These are phyloP conservation scores for Onygena corvina DNA, from an alignment of 2,329 filamentous ascomycete species.

Conservation along the genomic window DNA sequence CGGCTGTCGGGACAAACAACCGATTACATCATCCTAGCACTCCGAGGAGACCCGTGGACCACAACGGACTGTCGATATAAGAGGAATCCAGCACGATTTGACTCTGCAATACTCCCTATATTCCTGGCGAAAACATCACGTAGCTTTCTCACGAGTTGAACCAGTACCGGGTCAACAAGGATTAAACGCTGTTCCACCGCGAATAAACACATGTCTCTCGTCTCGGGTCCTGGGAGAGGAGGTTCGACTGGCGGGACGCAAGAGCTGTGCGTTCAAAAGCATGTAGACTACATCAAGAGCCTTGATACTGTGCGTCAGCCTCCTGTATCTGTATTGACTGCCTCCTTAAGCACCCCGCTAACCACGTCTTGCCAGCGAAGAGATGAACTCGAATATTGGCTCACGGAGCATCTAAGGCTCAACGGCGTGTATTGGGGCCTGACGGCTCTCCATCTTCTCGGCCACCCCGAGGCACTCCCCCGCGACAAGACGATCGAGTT, in stretches of 20 bases:
- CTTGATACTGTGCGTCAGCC: slow-evolving; percentile 59
- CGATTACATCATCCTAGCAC: neutral
- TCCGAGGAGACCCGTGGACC: too few relatives aligned
- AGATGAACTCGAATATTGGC: slow-evolving; percentile 94
- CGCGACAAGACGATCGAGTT: slow-evolving; percentile 74
- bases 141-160: too few relatives aligned
- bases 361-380: slow-evolving; percentile 46
- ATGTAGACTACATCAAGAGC: slow-evolving; percentile 86
- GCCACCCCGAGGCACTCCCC: slow-evolving; percentile 67
- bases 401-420: slow-evolving; percentile 90
- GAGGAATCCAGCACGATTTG: too few relatives aligned
- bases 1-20: neutral
- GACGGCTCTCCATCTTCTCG: slow-evolving; percentile 73
- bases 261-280: slow-evolving; percentile 48
- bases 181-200: too few relatives aligned
- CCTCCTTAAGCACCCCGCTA: slow-evolving; percentile 6
- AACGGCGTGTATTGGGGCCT: slow-evolving; percentile 97
- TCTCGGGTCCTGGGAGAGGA: slow-evolving; percentile 48
- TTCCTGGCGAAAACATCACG: too few relatives aligned
- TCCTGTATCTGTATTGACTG: slow-evolving; percentile 12
- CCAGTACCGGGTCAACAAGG: too few relatives aligned
- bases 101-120: too few relatives aligned
- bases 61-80: too few relatives aligned
- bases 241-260: slow-evolving; percentile 32
- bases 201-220: slow-evolving; percentile 42